Evolutionary conservation across 1,284 basidiomycete genomes (phyloP).

Genomic region (Pseudozyma pruni): DNA sequence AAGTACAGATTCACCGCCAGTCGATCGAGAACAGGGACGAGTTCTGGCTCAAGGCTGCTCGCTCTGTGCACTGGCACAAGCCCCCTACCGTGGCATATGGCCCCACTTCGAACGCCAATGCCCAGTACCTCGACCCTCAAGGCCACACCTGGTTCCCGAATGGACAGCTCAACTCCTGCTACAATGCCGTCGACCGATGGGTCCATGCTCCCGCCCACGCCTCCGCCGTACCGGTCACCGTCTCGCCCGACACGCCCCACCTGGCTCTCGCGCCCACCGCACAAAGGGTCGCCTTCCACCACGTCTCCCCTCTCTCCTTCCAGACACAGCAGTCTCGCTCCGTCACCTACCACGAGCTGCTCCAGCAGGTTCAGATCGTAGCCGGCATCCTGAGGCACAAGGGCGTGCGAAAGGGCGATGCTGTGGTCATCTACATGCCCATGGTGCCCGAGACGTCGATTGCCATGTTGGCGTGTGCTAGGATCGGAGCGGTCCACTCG

Average conservation of each 20-base stretch:
- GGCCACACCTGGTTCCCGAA: constrained; percentile 54
- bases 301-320: constrained; percentile 57
- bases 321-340: constrained; percentile 45
- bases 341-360: constrained; percentile 57
- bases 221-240: constrained; percentile 36
- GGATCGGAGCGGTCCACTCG: constrained; percentile 65
- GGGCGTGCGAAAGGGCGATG: constrained; percentile 60
- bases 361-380: constrained; percentile 55
- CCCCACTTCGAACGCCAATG: constrained; percentile 21
- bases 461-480: constrained; percentile 62
- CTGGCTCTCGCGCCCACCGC: constrained; percentile 42
- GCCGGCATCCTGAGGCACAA: constrained; percentile 58
- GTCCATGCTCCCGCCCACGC: constrained; percentile 38
- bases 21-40: constrained; percentile 42
- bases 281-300: constrained; percentile 49
- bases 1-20: constrained; percentile 49
- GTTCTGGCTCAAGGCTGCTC: constrained; percentile 57
- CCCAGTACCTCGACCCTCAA: constrained; percentile 30
- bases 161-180: constrained; percentile 52
- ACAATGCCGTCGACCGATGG: constrained; percentile 46
- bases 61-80: constrained; percentile 55
- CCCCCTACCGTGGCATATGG: constrained; percentile 50
- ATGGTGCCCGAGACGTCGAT: constrained; percentile 64
- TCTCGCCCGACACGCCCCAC: constrained; percentile 52
- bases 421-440: constrained; percentile 65